phyloP scores from a whole-genome alignment of 768 basidiomycete genomes.

The Pisolithus sp. region DNA sequence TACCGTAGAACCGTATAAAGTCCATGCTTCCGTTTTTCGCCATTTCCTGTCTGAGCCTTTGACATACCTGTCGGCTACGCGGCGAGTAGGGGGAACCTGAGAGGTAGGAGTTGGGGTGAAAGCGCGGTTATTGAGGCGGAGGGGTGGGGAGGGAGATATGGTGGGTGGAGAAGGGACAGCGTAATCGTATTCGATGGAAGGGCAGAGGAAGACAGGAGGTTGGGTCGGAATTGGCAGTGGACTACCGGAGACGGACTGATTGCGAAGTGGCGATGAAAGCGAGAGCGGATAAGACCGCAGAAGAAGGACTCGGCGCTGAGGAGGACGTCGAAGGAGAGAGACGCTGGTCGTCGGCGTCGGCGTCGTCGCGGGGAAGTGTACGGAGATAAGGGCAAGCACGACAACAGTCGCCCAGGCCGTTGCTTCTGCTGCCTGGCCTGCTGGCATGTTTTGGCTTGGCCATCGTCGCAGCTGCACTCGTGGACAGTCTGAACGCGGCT shows the following conservation, averaged over 20 bases:
- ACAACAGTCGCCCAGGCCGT: neutral
- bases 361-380: neutral
- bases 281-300: slow-evolving; percentile 47
- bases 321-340: slow-evolving; percentile 14
- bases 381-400: slow-evolving; percentile 1
- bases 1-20: slow-evolving; percentile 66
- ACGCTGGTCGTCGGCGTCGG: slow-evolving; percentile 7
- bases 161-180: neutral
- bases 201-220: slow-evolving; percentile 60
- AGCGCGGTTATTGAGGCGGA: slow-evolving; percentile 6
- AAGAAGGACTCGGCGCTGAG: slow-evolving; percentile 35
- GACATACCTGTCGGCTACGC: slow-evolving; percentile 51
- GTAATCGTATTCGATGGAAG: slow-evolving; percentile 31
- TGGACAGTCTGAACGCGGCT: slow-evolving; percentile 26
- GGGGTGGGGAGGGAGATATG: neutral
- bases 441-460: slow-evolving; percentile 47
- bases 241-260: slow-evolving; percentile 38
- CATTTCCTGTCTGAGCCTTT: slow-evolving; percentile 50
- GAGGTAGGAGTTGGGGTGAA: slow-evolving; percentile 10
- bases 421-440: slow-evolving; percentile 14
- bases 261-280: slow-evolving; percentile 48
- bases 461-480: slow-evolving; percentile 30
- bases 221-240: slow-evolving; percentile 32
- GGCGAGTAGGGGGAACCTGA: neutral
- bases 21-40: slow-evolving; percentile 49